Base-by-base conservation (phyloP, 2,329 filamentous ascomycete species). In the Capronia coronata region DNA sequence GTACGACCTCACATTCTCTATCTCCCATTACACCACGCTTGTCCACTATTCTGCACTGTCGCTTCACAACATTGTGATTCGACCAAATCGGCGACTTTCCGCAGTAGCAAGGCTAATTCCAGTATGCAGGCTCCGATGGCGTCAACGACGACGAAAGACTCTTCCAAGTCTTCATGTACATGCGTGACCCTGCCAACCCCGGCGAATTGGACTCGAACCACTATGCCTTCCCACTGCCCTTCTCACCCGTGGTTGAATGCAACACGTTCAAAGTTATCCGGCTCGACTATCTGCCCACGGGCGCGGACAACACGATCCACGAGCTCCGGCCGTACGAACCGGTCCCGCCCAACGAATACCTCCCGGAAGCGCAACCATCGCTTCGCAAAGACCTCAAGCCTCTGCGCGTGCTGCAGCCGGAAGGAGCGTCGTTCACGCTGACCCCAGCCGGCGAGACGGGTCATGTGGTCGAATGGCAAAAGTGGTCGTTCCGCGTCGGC, bases 211-310 rank as follows among this genome's bases (percentile, higher is more conserved):
- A 87, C 60, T 78, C 77, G 35, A 84, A 83, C 61, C 80, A 86
- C 63, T 86, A 86, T 61, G 79, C 83, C 0, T 75, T 84, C 57
- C 83, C 83, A 1, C 68, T 85, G 1, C 73, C 77, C n/a, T 79
- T 84, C 54, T 83, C 80, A 1, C 82, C 83, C 0, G 82, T 86
- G 16, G 70, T 88, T 35, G 80, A 81, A 61, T 76, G 75, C 0
- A 73, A 75, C 34, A 79, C 74, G 1, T 76, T 78, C 68, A 78
- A 82, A 60, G 74, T 88, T 30, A 74, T 84, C 39, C 77, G 84
- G 9, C 83, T 88, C 55, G 84, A 88, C 61, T 72, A 78, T 49
- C 65, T 87, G 2, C 83, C 84, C 1, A 86, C 81, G 2, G 84
- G 84, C 1, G 73, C 71, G 3, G 83, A 85, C 62, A 73, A 77